phyloP scores from a whole-genome alignment of 2,329 filamentous ascomycete species.

The Fusarium falciforme region DNA sequence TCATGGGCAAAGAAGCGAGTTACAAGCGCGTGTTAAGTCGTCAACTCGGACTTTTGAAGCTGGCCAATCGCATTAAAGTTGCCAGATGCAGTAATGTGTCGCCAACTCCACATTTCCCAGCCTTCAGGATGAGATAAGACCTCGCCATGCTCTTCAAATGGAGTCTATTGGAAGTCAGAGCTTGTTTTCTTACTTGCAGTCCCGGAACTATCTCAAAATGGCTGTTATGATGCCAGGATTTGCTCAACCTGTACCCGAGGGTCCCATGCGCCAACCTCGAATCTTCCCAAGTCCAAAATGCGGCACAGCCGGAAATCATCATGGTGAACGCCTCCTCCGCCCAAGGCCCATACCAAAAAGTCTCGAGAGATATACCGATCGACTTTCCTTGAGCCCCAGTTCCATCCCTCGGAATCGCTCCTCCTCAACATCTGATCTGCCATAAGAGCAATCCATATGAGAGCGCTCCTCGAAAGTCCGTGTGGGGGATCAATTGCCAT shows the following conservation, averaged over 20 bases:
- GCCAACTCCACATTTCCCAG: neutral
- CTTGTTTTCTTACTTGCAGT: neutral
- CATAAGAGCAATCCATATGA: conserved; percentile 6
- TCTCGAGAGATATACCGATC: neutral
- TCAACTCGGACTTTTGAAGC: neutral
- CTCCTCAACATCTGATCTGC: neutral
- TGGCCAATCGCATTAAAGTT: neutral
- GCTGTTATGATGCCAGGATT: neutral
- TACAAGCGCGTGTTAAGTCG: neutral
- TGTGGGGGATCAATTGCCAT: neutral
- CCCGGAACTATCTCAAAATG: neutral
- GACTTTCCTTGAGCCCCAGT: neutral
- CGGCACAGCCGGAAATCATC: neutral
- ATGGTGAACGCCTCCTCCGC: neutral
- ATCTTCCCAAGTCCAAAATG: neutral
- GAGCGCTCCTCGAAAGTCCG: neutral
- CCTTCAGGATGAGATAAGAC: neutral
- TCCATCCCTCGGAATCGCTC: neutral
- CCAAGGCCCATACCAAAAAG: neutral
- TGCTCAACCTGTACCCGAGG: neutral
- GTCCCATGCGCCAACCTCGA: neutral
- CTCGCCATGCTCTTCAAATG: neutral
- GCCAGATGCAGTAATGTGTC: neutral
- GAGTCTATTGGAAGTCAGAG: neutral
- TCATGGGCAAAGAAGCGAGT: neutral